Base-by-base conservation (phyloP, 2,329 filamentous ascomycete species). In the Nemania sp. region DNA sequence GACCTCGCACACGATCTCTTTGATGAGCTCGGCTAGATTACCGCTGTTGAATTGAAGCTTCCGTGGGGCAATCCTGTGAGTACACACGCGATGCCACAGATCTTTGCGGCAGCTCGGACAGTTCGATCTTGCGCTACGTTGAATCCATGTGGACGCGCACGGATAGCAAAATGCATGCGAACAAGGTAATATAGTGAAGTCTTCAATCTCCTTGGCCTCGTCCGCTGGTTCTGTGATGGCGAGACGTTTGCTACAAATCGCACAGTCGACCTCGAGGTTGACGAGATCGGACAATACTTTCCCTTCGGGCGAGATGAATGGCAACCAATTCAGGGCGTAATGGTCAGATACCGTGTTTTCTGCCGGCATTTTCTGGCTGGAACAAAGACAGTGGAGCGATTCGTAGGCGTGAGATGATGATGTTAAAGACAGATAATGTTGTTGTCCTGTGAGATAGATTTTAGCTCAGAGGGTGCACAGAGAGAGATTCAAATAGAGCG, bases 31-130 rank as follows among this genome's bases (percentile, higher is more conserved):
- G n/a, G n/a, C n/a, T n/a, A n/a, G n/a, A n/a, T n/a, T n/a, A n/a
- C n/a, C n/a, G n/a, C n/a, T n/a, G n/a, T n/a, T n/a, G n/a, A n/a
- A n/a, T n/a, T n/a, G n/a, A n/a, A n/a, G n/a, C n/a, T n/a, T n/a
- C n/a, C n/a, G n/a, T n/a, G n/a, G n/a, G n/a, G n/a, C n/a, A n/a
- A n/a, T n/a, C n/a, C n/a, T n/a, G n/a, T n/a, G n/a, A n/a, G n/a
- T n/a, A n/a, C n/a, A n/a, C n/a, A n/a, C n/a, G n/a, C n/a, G n/a
- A n/a, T n/a, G n/a, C n/a, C n/a, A n/a, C n/a, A n/a, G n/a, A n/a
- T n/a, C n/a, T n/a, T n/a, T n/a, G n/a, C 62, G 51, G 6, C 62
- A 64, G 2, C 21, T 34, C 0, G 62, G 62, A 5, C 62, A 64
- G 1, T 15, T 46, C 0, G 20, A 12, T 10, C 0, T 2, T 11